A percentile compares a stretch with the other conserved stretches of the same genome.
Conservation (phyloP, 2,329 filamentous ascomycete genomes). For the Aspergillus pseudoterreus region DNA sequence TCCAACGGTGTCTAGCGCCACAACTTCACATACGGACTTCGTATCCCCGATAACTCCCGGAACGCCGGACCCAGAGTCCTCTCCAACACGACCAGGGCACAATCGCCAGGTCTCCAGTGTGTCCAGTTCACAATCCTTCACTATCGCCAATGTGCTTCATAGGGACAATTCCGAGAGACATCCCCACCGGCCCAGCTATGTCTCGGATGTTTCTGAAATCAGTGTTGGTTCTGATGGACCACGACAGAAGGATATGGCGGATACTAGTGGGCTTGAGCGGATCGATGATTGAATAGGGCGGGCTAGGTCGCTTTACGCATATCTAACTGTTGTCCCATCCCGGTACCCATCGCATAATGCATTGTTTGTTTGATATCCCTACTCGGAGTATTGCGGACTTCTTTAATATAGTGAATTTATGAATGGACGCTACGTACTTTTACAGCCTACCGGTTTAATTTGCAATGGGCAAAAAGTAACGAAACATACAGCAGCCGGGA, state of each 20-base stretch:
- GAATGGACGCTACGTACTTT: no score
- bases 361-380: no score
- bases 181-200: slow-evolving; percentile 4
- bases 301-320: no score
- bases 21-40: background rate
- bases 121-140: slow-evolving; percentile 7
- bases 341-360: no score
- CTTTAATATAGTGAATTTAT: no score
- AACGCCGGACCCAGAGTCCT: background rate
- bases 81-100: slow-evolving; percentile 1
- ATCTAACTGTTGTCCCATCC: no score
- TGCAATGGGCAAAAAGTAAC: no score
- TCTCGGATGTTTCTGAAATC: slow-evolving; percentile 10
- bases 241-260: background rate
- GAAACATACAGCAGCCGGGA: no score
- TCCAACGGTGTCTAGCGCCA: background rate
- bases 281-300: background rate
- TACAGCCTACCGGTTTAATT: no score
- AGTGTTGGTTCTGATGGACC: slow-evolving; percentile 9
- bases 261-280: background rate
- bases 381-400: no score
- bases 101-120: slow-evolving; percentile 11
- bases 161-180: background rate
- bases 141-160: slow-evolving; percentile 3
- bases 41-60: slow-evolving; percentile 6